phyloP scores from a whole-genome alignment of 2,329 filamentous ascomycete genomes.

The Ophiostoma montium region DNA sequence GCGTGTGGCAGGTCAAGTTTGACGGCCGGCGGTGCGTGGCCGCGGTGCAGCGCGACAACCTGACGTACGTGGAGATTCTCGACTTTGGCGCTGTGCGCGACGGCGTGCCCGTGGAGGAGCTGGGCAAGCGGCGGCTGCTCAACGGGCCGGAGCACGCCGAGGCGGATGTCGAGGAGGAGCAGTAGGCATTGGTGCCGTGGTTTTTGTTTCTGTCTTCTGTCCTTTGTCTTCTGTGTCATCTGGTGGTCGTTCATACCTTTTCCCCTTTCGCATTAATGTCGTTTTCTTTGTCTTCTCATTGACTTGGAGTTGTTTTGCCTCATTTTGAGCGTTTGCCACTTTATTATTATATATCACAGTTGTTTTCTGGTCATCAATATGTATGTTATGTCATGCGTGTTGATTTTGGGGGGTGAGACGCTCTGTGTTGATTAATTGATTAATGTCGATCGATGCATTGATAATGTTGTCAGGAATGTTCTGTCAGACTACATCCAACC shows the following conservation, averaged over 20 bases:
- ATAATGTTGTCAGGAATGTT: too few relatives aligned
- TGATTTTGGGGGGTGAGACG: too few relatives aligned
- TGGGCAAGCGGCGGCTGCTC: background rate
- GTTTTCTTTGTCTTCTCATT: background rate
- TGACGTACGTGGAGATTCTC: slow-evolving; percentile 97
- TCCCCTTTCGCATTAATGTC: too few relatives aligned
- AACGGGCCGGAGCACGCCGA: background rate
- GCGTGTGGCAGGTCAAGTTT: slow-evolving; percentile 99
- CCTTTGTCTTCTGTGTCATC: background rate
- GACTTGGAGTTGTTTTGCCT: background rate
- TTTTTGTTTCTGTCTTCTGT: background rate
- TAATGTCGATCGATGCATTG: too few relatives aligned
- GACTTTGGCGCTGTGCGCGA: slow-evolving; percentile 93
- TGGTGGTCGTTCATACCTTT: background rate
- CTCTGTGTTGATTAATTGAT: too few relatives aligned
- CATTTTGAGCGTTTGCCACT: too few relatives aligned
- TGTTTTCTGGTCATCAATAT: too few relatives aligned
- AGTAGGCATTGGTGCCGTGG: background rate
- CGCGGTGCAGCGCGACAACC: slow-evolving; percentile 78
- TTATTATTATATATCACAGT: too few relatives aligned
- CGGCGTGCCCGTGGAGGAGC: slow-evolving; percentile 7
- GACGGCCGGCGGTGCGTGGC: slow-evolving; percentile 91
- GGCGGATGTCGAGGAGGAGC: background rate
- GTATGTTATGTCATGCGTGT: too few relatives aligned
- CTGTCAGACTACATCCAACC: too few relatives aligned